Evolutionary conservation across 495 filamentous ascomycete genomes (phyloP), one percentile per base, ranked within the genome.

Genomic region (Penicillium crystallinum): DNA sequence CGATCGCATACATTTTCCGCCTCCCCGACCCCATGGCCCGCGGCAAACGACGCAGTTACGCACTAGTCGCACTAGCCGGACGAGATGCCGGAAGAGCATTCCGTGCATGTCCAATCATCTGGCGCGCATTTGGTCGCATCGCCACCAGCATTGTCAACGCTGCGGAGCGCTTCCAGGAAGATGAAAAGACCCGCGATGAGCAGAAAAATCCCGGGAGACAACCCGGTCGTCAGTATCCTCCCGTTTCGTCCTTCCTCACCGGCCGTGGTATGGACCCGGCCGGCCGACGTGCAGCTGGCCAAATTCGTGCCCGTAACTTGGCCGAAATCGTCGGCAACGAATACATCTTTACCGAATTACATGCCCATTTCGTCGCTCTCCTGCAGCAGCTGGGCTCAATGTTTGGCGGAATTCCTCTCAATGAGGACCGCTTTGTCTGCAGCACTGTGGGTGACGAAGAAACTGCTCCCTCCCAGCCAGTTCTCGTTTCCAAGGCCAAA

Each of bases 1-100:
- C 91, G 3, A 92, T 92, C 10, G 91, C 91, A 51, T 95, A 89
- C 66, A 86, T 95, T 59, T 96, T 97, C 65, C 89, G 89, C 19
- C 85, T 96, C 9, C 83, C 86, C 15, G 91, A 97, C 64, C 79
- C 90, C 18, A 86, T 91, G 70, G 90, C 91, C 15, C 89, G 91
- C 31, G 91, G 91, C 37, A 83, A 88, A 54, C 82, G 86, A 57
- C 84, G 91, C 52, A 86, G 88, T 36, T 97, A 97, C 68, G 90
- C 91, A 36, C 78, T 97, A 37, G 74, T 96, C 41, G 89, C 88
- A n/a, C 81, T 96, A 23, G 78, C 75, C 15, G 78, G 80, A 8
- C 77, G 89, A 59, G 87, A 87, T 48, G 81, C 89, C 53, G 81
- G 84, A 43, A 75, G 83, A 22, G 88, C 88, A 25, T 86, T 88